Base-by-base conservation (phyloP, 495 filamentous ascomycete species). In the Filosporella fistucella region DNA sequence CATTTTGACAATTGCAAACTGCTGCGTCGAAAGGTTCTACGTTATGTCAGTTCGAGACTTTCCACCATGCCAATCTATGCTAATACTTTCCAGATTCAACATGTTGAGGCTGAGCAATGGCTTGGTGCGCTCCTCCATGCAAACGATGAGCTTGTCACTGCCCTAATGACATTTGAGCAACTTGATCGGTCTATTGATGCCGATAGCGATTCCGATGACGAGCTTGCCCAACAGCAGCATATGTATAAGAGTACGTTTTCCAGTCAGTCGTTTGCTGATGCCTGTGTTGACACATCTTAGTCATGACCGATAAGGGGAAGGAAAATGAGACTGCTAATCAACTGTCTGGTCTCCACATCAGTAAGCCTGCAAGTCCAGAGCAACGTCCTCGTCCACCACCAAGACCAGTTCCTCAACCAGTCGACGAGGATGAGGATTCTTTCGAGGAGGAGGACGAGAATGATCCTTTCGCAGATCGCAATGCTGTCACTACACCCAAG, bases 141-240 rank as follows among this genome's bases (percentile, higher is more conserved):
- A 42, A 91, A 91, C 54, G 88, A 91, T 49, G 81, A 86, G 56
- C 77, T 99, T 14, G 85, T 96, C 35, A 84, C 80, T n/a, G 91
- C 91, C 1, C 71, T 99, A 46, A 95, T 93, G 80, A 85, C 90
- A 0, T 99, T 88, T 60, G 93, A 96, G 64, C 86, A 94, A 41
- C 74, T 95, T 20, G 91, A 99, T 62, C 90, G 93, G 54, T 95
- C 93, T 51, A 84, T 96, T 48, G 91, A 96, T 51, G 89, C 95
- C 39, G 93, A 99, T 64, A 95, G 89, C 56, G 94, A 99, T 61
- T 95, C 89, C 41, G 94, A 97, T 39, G 78, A 80, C 39, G 79
- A 84, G 40, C 49, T 80, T 18, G 73, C 74, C 21, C 68, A 73
- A 41, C 76, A 78, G 51, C 72, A 74, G 3, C 75, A 78, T 43